Evolutionary conservation across 2,329 filamentous ascomycete genomes (phyloP).

Genomic region (Kalaharituber pfeilii): DNA sequence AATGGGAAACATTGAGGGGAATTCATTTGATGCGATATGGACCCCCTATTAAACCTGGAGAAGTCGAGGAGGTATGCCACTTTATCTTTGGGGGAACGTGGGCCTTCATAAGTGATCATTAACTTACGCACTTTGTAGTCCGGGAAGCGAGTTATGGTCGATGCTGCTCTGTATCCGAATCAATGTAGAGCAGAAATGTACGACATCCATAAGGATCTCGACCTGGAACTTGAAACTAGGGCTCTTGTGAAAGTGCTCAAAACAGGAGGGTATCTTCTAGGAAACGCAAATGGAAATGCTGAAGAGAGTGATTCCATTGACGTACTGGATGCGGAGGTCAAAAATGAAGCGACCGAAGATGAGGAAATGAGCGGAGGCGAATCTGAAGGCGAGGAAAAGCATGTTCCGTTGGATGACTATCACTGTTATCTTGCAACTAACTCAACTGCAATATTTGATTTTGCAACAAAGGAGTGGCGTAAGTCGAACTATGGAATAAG

Average conservation of each 20-base stretch:
- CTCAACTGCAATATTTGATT: slow-evolving; percentile 69
- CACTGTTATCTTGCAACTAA: slow-evolving; percentile 51
- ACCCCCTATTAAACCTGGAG: slow-evolving; percentile 70
- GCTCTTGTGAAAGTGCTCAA: no score
- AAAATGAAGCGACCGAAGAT: slow-evolving; percentile 29
- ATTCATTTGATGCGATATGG: slow-evolving; percentile 71
- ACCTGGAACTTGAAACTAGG: no score
- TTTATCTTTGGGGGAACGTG: no score
- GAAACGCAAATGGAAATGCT: no score
- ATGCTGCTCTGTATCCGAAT: slow-evolving; percentile 70
- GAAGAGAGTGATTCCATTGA: no score
- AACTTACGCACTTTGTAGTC: no score
- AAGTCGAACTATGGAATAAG: no score
- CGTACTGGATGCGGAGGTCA: slow-evolving; percentile 30
- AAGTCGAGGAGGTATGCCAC: slow-evolving; percentile 56
- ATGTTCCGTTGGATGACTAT: not conserved
- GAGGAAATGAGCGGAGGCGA: slow-evolving; percentile 23
- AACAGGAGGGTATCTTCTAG: slow-evolving; percentile 40
- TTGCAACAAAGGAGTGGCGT: no score
- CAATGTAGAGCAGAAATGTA: slow-evolving; percentile 61
- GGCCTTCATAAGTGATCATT: slow-evolving; percentile 67
- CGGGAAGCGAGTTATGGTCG: slow-evolving; percentile 80
- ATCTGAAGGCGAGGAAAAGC: not conserved
- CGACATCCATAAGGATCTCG: not conserved
- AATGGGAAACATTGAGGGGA: slow-evolving; percentile 63